A percentile compares a stretch with the other conserved stretches of the same genome.
Conservation (phyloP, 2,329 filamentous ascomycete species). For the Monosporascus cannonballus region DNA sequence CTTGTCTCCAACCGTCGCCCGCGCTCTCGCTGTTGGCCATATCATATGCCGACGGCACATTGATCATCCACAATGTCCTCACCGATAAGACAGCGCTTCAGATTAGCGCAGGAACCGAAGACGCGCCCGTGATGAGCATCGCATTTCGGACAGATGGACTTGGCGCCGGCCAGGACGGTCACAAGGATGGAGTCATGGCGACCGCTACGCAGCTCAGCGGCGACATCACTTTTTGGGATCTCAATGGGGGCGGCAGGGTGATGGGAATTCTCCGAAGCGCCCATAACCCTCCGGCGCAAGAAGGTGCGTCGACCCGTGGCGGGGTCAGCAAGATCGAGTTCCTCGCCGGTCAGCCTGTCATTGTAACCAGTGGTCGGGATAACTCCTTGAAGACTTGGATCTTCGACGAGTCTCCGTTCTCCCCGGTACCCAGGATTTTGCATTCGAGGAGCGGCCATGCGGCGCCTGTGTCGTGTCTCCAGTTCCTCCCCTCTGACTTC, state of each 20-base stretch:
- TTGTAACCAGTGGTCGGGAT: constrained; percentile 85
- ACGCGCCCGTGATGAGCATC: constrained; percentile 69
- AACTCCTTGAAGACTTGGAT: constrained; percentile 97
- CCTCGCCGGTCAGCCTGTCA: constrained; percentile 77
- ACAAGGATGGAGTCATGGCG: constrained; percentile 86
- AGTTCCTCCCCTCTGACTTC: constrained; percentile 81
- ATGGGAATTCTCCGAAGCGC: constrained; percentile 83
- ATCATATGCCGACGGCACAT: constrained; percentile 72
- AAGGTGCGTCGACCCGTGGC: constrained; percentile 54
- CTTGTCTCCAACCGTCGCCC: constrained; percentile 76
- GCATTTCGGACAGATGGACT: constrained; percentile 85
- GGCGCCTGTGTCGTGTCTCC: constrained; percentile 72
- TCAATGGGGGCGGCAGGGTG: constrained; percentile 81
- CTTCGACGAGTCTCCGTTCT: constrained; percentile 88
- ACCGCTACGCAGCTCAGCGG: constrained; percentile 74
- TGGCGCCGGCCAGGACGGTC: constrained; percentile 82
- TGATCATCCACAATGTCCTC: constrained; percentile 77
- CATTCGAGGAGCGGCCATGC: constrained; percentile 87
- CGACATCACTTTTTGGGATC: constrained; percentile 93
- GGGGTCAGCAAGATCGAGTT: constrained; percentile 89
- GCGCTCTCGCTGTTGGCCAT: constrained; percentile 82
- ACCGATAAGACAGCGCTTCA: constrained; percentile 68
- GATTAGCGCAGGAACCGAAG: constrained; percentile 59
- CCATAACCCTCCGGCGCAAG: constrained; percentile 66
- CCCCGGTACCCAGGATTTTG: constrained; percentile 74